Percentiles rank a stretch among this genome's conserved stretches.
Conservation (phyloP, 73 alveolate species). For the Paramecium caudatum region DNA sequence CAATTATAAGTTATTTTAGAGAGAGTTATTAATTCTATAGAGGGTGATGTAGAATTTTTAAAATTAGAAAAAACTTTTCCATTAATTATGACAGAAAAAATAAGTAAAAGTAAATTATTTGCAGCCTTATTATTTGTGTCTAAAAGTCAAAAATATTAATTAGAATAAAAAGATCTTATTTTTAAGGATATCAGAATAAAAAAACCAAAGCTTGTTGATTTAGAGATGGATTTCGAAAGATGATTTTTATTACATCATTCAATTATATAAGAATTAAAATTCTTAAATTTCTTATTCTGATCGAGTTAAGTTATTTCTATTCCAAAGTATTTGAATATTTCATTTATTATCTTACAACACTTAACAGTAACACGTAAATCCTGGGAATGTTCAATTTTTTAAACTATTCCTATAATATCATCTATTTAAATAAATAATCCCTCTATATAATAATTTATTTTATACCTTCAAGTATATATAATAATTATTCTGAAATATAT, state of each 20-base stretch:
- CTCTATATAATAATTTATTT: background rate
- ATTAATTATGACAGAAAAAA: background rate
- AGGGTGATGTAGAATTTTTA: background rate
- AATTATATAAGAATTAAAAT: slow-evolving; percentile 14
- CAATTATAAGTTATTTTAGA: slow-evolving; percentile 18
- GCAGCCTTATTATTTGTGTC: slow-evolving; percentile 32
- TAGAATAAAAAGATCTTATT: background rate
- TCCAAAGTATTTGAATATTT: slow-evolving; percentile 14
- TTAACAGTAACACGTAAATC: background rate
- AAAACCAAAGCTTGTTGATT: background rate
- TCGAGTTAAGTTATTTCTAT: background rate
- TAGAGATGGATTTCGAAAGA: slow-evolving; percentile 20
- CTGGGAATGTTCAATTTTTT: background rate
- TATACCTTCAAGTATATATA: slow-evolving; percentile 12
- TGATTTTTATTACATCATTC: background rate
- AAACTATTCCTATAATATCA: background rate
- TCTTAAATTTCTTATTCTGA: slow-evolving; percentile 18
- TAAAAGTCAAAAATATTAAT: background rate
- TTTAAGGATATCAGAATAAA: background rate
- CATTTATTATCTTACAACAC: background rate
- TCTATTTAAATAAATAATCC: slow-evolving; percentile 13
- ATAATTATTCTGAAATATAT: background rate
- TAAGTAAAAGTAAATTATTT: slow-evolving; percentile 44
- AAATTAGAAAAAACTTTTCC: slow-evolving; percentile 6
- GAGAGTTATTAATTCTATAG: background rate